These are phyloP conservation scores for Lippia alba DNA, from an alignment of 305 asterid genomes.

Conservation along the genomic window DNA sequence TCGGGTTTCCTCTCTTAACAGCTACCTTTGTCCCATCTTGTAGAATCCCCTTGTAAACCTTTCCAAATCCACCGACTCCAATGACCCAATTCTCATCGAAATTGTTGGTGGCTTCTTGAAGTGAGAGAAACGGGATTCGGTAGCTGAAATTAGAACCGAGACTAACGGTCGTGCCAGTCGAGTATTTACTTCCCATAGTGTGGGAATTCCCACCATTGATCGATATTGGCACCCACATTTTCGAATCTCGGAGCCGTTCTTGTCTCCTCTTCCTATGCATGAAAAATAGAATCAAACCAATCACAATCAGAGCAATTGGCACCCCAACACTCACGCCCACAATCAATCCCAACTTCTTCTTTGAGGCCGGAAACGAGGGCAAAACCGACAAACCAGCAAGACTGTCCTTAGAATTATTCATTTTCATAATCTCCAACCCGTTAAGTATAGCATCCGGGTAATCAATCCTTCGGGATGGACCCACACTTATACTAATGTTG, in stretches of 20 bases:
- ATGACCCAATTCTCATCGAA: conserved; percentile 65
- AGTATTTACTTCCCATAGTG: conserved; percentile 64
- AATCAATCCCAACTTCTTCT: conserved; percentile 48
- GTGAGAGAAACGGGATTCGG: conserved; percentile 60
- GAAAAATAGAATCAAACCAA: conserved; percentile 44
- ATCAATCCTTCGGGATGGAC: conserved; percentile 53
- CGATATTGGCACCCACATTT: conserved; percentile 63
- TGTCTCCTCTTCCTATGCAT: conserved; percentile 43
- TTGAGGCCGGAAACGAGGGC: conserved; percentile 40
- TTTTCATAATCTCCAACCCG: conserved; percentile 68
- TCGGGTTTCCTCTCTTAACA: conserved; percentile 65
- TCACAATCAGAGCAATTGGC: conserved; percentile 32
- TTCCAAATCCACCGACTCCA: conserved; percentile 74
- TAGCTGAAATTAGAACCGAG: conserved; percentile 61
- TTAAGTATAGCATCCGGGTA: conserved; percentile 67
- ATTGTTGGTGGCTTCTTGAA: conserved; percentile 67
- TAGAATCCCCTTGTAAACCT: conserved; percentile 61
- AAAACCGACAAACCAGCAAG: conserved; percentile 43
- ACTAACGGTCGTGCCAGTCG: conserved; percentile 51
- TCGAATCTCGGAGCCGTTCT: conserved; percentile 44
- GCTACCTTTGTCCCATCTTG: conserved; percentile 62
- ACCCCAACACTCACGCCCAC: conserved; percentile 56
- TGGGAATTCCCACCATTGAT: conserved; percentile 52
- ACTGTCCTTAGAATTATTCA: conserved; percentile 48
- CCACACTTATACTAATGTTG: conserved; percentile 52